Evolutionary conservation across 305 asterid genomes (phyloP).

Genomic region (Fraxinus xanthoxyloides): DNA sequence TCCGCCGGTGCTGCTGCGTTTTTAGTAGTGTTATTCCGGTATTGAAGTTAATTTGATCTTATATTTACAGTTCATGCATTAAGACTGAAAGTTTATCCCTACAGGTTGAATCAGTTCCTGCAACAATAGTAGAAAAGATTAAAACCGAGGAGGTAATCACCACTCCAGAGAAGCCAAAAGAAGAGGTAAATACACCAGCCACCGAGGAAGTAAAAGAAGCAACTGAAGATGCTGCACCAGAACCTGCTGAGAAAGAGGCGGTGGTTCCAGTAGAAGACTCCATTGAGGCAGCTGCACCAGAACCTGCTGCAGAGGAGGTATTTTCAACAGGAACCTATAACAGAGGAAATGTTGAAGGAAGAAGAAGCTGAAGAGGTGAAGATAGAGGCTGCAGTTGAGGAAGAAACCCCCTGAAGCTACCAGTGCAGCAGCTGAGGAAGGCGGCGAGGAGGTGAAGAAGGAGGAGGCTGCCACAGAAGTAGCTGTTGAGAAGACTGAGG

Average conservation of each 20-base stretch:
- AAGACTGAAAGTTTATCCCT: background rate
- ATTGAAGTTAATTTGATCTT: background rate
- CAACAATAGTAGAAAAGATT: background rate
- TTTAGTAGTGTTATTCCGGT: no score
- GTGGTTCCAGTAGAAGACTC: background rate
- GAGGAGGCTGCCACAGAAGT: background rate
- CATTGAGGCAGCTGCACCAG: background rate
- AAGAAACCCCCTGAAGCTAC: background rate
- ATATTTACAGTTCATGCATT: background rate
- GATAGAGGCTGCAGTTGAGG: background rate
- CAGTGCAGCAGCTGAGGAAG: background rate
- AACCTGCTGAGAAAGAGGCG: background rate
- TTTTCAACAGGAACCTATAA: background rate
- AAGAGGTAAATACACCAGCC: constrained; percentile 5
- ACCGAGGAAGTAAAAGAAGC: constrained; percentile 11
- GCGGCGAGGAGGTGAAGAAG: background rate
- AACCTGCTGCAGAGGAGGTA: background rate
- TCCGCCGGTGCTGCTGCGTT: no score
- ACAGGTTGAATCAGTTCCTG: constrained; percentile 1
- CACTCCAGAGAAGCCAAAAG: constrained; percentile 3
- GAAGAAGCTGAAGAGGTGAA: background rate
- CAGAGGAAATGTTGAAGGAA: background rate
- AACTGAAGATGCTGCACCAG: constrained; percentile 7
- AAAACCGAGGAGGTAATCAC: constrained; percentile 20
- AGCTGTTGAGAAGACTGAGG: no score